Evolutionary conservation across 2,329 filamentous ascomycete species (phyloP), one percentile per base, ranked within the genome.

Genomic region (Fusarium staphyleae): DNA sequence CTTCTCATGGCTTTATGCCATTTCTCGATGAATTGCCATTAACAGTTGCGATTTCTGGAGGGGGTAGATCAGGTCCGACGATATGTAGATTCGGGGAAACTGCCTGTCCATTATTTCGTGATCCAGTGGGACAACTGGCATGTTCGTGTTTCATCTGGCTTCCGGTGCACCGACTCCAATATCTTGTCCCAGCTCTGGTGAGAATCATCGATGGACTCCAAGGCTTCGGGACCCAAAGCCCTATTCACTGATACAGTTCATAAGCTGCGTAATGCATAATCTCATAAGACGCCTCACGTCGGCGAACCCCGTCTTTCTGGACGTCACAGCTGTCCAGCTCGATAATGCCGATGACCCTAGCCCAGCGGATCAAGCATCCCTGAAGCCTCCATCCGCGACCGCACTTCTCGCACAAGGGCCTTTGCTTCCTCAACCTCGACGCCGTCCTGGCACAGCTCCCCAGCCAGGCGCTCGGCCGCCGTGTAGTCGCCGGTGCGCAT

Each of bases 401-500:
- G 83, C 11, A 96, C 87, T 72, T 98, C 93, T 56, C 91, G 83
- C 57, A 96, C 89, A 64, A 98, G 77, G 3, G 92, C 91, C 76
- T 98, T 98, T 22, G 95, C 95, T 74, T 99, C 95, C 71, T 99
- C 95, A 2, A 98, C 91, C 74, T 98, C 95, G 19, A 96, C 87
- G 0, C 95, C 95, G 73, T 99, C 95, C 74, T 97, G 91, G 71
- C 93, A 97, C 37, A 99, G 78, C 74, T 99, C 95, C 56, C 88
- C 91, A 1, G 92, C 93, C 34, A 98, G 77, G 57, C 91, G 85
- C 74, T 89, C 89, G 4, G 91, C 91, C 15, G 89, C 83, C 26
- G 81, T 79, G 66, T 90, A 90, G 72, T 96, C 91, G 32, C 87
- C 86, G 10, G 83, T 84, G 30, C 84, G 82, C 76, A 96, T 89